Evolutionary conservation across 1,139 yeast genomes (phyloP).

Genomic region (Trichomonascaceae sp.): DNA sequence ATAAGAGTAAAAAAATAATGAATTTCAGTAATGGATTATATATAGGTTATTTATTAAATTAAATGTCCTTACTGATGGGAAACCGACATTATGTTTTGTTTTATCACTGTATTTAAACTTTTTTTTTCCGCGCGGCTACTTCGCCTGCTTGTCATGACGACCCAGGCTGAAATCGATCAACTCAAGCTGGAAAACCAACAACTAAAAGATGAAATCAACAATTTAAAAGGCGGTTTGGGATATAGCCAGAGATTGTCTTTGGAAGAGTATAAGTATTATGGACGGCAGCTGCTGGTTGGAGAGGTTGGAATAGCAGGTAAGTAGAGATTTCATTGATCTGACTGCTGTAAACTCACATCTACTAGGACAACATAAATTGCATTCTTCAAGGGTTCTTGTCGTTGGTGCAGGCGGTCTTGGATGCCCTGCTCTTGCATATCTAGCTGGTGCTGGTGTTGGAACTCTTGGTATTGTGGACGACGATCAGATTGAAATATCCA

Average conservation of each 20-base stretch:
- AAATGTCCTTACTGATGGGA: not conserved
- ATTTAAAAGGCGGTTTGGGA: conserved; percentile 6
- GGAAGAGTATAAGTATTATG: conserved; percentile 78
- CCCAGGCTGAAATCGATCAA: not conserved
- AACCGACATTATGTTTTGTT: not conserved
- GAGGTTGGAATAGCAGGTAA: conserved; percentile 51
- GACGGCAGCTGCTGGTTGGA: conserved; percentile 93
- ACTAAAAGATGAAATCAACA: conserved; percentile 12
- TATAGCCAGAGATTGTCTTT: conserved; percentile 19
- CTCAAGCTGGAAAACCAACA: conserved; percentile 11
- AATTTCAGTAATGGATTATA: not conserved
- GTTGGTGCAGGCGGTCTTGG: conserved; percentile 98
- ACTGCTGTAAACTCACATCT: conserved; percentile 1
- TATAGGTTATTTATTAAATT: not conserved
- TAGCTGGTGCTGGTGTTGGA: conserved; percentile 76
- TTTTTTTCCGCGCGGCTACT: too few species aligned
- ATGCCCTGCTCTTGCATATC: conserved; percentile 80
- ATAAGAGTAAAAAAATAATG: conserved; percentile 18
- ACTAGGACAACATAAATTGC: conserved; percentile 53
- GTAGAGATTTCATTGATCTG: conserved; percentile 3
- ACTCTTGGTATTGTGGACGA: conserved; percentile 79
- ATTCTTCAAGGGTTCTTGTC: conserved; percentile 56
- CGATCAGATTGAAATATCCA: conserved; percentile 77
- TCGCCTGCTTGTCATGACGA: not conserved
- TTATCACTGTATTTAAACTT: not conserved